Percentiles rank a stretch among this genome's conserved stretches.
Conservation (phyloP, 2,329 filamentous ascomycete genomes). For the Pleomassaria siparia region DNA sequence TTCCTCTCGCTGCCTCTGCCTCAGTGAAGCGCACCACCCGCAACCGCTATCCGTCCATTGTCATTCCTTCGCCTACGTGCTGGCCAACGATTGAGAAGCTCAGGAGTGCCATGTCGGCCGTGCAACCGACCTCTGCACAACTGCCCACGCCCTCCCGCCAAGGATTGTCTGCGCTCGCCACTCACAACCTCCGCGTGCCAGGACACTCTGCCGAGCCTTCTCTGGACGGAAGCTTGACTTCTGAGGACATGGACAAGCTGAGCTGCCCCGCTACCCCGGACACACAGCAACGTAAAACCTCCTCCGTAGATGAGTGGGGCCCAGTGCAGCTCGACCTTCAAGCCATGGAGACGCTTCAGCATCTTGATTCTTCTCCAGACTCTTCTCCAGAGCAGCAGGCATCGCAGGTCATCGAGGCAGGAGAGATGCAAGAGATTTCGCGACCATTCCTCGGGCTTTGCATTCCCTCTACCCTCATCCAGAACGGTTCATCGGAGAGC, state of each 20-base stretch:
- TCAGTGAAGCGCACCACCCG: constrained; percentile 49
- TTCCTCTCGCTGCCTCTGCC: constrained; percentile 55
- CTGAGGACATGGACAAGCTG: constrained; percentile 80
- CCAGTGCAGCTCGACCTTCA: constrained; percentile 68
- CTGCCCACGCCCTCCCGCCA: constrained; percentile 76
- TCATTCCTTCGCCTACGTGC: constrained; percentile 60
- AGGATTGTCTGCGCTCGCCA: constrained; percentile 69
- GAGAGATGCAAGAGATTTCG: constrained; percentile 62
- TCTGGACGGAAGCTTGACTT: constrained; percentile 83
- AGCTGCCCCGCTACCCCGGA: constrained; percentile 86
- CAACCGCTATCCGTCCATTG: constrained; percentile 58
- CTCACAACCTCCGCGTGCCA: constrained; percentile 63
- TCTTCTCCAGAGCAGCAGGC: constrained; percentile 15
- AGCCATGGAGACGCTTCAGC: constrained; percentile 77
- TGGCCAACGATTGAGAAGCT: constrained; percentile 60
- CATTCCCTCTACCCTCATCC: constrained; percentile 24
- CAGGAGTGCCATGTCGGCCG: constrained; percentile 59
- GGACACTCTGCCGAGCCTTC: constrained; percentile 81
- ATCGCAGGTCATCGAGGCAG: constrained; percentile 44
- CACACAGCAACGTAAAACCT: constrained; percentile 38
- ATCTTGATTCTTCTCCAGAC: constrained; percentile 52
- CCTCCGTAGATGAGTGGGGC: constrained; percentile 65
- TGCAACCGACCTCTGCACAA: constrained; percentile 44
- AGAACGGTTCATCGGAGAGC: constrained; percentile 41
- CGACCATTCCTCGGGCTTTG: constrained; percentile 50